phyloP scores from a whole-genome alignment of 352 stramenopile species.

The Globisporangium acanthophoron region DNA sequence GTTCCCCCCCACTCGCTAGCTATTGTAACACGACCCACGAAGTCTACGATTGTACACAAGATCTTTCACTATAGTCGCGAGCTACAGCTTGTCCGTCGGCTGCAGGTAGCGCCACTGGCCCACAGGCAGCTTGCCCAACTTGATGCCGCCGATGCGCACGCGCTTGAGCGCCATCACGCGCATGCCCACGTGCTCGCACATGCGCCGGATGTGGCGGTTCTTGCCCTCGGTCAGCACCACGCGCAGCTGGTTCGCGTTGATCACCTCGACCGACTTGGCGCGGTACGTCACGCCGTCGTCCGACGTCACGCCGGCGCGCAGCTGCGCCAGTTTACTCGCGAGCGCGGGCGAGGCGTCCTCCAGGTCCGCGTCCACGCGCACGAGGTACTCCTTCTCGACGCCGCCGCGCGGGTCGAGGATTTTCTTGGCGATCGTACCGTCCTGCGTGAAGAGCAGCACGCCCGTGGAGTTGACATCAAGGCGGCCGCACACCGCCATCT shows the following conservation, averaged over 20 bases:
- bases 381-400: slow-evolving; percentile 84
- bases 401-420: slow-evolving; percentile 65
- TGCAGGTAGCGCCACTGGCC: slow-evolving; percentile 83
- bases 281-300: slow-evolving; percentile 60
- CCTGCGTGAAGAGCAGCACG: slow-evolving; percentile 77
- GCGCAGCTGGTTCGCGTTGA: slow-evolving; percentile 78
- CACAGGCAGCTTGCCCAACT: slow-evolving; percentile 58
- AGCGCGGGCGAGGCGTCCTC: slow-evolving; percentile 39
- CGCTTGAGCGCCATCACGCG: slow-evolving; percentile 89
- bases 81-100: slow-evolving; percentile 47
- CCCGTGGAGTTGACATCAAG: slow-evolving; percentile 84
- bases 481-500: slow-evolving; percentile 79
- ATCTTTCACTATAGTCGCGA: neutral
- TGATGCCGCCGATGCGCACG: slow-evolving; percentile 88
- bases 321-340: slow-evolving; percentile 52
- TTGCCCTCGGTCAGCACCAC: slow-evolving; percentile 93
- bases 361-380: slow-evolving; percentile 59
- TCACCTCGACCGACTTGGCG: slow-evolving; percentile 70
- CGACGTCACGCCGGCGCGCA: slow-evolving; percentile 52
- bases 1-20: neutral
- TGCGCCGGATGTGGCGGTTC: slow-evolving; percentile 95
- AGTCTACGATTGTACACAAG: neutral
- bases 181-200: slow-evolving; percentile 91
- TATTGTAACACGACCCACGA: neutral
- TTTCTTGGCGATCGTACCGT: slow-evolving; percentile 71